Evolutionary conservation across 1,284 basidiomycete genomes (phyloP), one percentile per base, ranked within the genome.

Genomic region (Puccinia horiana): DNA sequence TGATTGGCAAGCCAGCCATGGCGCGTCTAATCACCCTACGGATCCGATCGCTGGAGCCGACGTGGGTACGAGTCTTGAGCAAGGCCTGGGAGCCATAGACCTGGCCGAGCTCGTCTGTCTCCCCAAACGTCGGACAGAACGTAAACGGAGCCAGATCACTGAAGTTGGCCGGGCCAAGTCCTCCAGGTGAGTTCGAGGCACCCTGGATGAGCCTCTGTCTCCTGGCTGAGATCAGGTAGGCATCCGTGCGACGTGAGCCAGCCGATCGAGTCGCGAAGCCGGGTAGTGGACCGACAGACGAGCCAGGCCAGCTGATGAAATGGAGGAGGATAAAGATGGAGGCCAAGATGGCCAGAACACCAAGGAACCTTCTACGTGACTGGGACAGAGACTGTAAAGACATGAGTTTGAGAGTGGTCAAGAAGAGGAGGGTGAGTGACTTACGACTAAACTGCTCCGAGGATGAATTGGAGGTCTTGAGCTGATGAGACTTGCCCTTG

Each of bases 121-220:
- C 92, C 1, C 94, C 93, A 86, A 93, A 93, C 1, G 91, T 90
- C 0, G 95, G 95, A 86, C 95, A 98, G 87, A 98, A 98, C 0
- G 90, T 89, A 87, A 98, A 98, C 0, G 95, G 95, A 83, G 91
- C 91, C 9, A 90, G 89, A 73, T 91, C 90, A 18, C 82, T 82
- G 61, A 80, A 78, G 67, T 82, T 82, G 9, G 80, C 80, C 4
- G 80, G 72, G n/a, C 80, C 80, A 29, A 82, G 42, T 14, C 80
- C 80, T 6, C 26, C 26, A 20, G 32, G n/a, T 26, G 78, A 61
- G 32, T 44, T 61, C 9, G 78, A 81, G 18, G 78, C 67, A 29
- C 69, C 78, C 54, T 82, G 80, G 44, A 75, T 44, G 8, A 82
- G 44, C 20, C 73, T 56, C 9, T 82, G 80, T n/a, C 80, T 73